Conservation (phyloP, 805 yeast species). For the Ogataea saltuana region DNA sequence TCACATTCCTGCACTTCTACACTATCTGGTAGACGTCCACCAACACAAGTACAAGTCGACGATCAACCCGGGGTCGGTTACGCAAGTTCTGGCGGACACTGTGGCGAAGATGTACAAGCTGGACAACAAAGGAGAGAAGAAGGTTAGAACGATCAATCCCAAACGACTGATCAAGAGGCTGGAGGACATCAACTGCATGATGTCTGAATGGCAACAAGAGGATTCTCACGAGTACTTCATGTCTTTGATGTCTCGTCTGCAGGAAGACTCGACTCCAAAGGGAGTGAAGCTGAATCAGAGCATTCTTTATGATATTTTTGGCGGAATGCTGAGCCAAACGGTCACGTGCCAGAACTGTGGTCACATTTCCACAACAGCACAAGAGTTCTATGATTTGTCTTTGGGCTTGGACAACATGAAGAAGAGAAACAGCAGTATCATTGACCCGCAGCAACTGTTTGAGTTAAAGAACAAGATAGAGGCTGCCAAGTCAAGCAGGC, state of each 20-base stretch:
- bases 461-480: slow-evolving; percentile 32
- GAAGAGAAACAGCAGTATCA: slow-evolving; percentile 38
- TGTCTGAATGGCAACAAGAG: slow-evolving; percentile 97
- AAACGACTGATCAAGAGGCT: slow-evolving; percentile 67
- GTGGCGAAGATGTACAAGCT: slow-evolving; percentile 66
- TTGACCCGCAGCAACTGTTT: slow-evolving; percentile 31
- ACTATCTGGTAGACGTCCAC: slow-evolving; percentile 70
- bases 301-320: slow-evolving; percentile 89
- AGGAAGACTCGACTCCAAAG: slow-evolving; percentile 89
- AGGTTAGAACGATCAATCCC: slow-evolving; percentile 65
- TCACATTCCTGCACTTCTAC: slow-evolving; percentile 89
- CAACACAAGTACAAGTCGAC: slow-evolving; percentile 49
- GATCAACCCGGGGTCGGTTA: slow-evolving; percentile 58
- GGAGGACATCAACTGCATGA: slow-evolving; percentile 89
- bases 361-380: slow-evolving; percentile 82
- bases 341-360: slow-evolving; percentile 83
- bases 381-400: slow-evolving; percentile 91
- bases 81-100: slow-evolving; percentile 67
- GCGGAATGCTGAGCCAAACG: slow-evolving; percentile 81
- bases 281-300: slow-evolving; percentile 82
- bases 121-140: slow-evolving; percentile 41
- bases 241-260: slow-evolving; percentile 84
- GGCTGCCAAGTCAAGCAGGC: slow-evolving; percentile 27
- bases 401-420: slow-evolving; percentile 65
- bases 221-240: slow-evolving; percentile 96